phyloP scores from a whole-genome alignment of 2,329 filamentous ascomycete species.

The Bertia moriformis region DNA sequence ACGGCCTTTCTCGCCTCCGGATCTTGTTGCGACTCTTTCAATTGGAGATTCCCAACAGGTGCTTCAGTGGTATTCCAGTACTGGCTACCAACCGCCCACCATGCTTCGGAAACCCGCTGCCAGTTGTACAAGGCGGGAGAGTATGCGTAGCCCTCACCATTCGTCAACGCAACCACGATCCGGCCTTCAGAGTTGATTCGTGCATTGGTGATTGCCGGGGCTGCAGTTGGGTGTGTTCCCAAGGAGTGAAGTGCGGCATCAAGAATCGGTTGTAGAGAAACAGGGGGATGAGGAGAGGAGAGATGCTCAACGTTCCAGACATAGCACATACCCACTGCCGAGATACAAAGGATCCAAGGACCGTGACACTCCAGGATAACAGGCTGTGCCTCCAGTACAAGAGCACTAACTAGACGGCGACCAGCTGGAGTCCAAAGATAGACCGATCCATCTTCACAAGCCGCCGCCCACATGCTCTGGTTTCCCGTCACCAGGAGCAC shows the following conservation, averaged over 20 bases:
- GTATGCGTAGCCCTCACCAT: slow-evolving; percentile 89
- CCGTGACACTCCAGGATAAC: slow-evolving; percentile 85
- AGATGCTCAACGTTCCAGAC: slow-evolving; percentile 85
- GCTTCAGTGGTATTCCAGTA: slow-evolving; percentile 98
- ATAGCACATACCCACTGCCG: slow-evolving; percentile 74
- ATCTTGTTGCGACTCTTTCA: slow-evolving; percentile 47
- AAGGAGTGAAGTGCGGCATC: slow-evolving; percentile 73
- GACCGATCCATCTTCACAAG: slow-evolving; percentile 80
- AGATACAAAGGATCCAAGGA: slow-evolving; percentile 80
- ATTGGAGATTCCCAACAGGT: slow-evolving; percentile 66
- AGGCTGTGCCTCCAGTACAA: slow-evolving; percentile 80
- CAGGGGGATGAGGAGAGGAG: slow-evolving; percentile 72
- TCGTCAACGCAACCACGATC: slow-evolving; percentile 78
- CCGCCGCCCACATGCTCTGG: slow-evolving; percentile 78
- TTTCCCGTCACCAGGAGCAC: slow-evolving; percentile 87
- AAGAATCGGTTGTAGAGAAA: slow-evolving; percentile 76
- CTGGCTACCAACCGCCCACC: slow-evolving; percentile 96
- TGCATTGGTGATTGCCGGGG: slow-evolving; percentile 76
- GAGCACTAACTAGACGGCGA: slow-evolving; percentile 67
- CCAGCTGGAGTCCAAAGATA: slow-evolving; percentile 89
- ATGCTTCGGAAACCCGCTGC: slow-evolving; percentile 90
- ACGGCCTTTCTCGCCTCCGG: slow-evolving; percentile 40
- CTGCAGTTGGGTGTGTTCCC: slow-evolving; percentile 59
- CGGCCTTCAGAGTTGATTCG: slow-evolving; percentile 78
- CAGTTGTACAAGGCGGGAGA: slow-evolving; percentile 73